Evolutionary conservation across 106 monocot species (phyloP).

Genomic region (Dendrobium nobile): DNA sequence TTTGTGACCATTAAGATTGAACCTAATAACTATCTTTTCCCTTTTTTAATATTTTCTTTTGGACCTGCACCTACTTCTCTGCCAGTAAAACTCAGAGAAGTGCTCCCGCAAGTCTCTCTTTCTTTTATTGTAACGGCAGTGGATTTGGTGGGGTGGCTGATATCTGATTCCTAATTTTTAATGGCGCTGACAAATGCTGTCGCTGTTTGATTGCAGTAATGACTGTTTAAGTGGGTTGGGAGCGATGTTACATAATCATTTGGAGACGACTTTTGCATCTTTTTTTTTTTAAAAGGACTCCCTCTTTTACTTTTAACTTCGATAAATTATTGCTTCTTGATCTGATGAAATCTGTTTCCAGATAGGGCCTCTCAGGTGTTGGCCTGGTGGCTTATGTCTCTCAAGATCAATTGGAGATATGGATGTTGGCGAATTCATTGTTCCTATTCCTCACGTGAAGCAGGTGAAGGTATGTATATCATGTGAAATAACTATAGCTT

Average conservation of each 20-base stretch:
- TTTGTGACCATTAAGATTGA: not conserved
- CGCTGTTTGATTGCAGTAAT: not conserved
- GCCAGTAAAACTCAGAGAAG: not conserved
- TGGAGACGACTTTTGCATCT: not conserved
- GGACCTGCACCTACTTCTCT: not conserved
- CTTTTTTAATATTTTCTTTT: not conserved
- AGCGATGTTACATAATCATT: not conserved
- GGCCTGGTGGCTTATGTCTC: conserved; percentile 82
- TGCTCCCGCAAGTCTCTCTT: not conserved
- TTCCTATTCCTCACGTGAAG: conserved; percentile 79
- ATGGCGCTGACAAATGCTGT: not conserved
- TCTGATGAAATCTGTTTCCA: conserved; percentile 21
- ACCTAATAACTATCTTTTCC: not conserved
- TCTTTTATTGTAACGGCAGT: not conserved
- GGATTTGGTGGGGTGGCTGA: not conserved
- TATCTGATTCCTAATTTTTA: not conserved
- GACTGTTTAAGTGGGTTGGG: not conserved
- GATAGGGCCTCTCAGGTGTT: conserved; percentile 79
- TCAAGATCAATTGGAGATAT: conserved; percentile 82
- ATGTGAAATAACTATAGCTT: not conserved
- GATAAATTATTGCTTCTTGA: not conserved
- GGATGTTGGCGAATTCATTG: conserved; percentile 85
- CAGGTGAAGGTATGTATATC: conserved; percentile 67
- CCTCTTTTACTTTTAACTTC: not conserved
- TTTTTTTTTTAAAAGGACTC: not conserved